Conservation (phyloP, 1,139 yeast species). For the Hyphopichia pseudoburtonii region DNA sequence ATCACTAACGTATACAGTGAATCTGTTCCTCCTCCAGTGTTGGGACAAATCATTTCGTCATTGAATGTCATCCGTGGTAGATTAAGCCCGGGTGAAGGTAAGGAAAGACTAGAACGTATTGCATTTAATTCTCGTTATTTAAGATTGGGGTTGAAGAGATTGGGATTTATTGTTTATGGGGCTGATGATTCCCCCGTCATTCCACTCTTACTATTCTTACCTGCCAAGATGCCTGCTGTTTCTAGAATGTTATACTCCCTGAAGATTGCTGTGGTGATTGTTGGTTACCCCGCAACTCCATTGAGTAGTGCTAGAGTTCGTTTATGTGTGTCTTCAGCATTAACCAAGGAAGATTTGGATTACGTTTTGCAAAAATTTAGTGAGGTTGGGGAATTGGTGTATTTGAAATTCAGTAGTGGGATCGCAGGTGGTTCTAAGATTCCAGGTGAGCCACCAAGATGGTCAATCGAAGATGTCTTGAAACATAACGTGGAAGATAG, state of each 20-base stretch:
- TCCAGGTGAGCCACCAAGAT: slow-evolving; percentile 66
- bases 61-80: slow-evolving; percentile 78
- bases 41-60: slow-evolving; percentile 84
- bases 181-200: slow-evolving; percentile 96
- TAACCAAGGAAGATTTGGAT: slow-evolving; percentile 93
- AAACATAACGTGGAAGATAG: slow-evolving; percentile 74
- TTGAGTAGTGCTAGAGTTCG: slow-evolving; percentile 87
- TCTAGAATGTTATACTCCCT: slow-evolving; percentile 76
- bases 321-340: slow-evolving; percentile 87
- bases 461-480: slow-evolving; percentile 75
- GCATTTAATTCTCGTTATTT: slow-evolving; percentile 94
- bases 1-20: slow-evolving; percentile 80
- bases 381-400: slow-evolving; percentile 76
- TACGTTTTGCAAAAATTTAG: slow-evolving; percentile 68
- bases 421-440: slow-evolving; percentile 64
- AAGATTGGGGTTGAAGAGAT: slow-evolving; percentile 82
- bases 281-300: slow-evolving; percentile 98
- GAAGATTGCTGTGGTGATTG: slow-evolving; percentile 92
- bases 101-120: slow-evolving; percentile 84
- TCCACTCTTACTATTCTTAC: slow-evolving; percentile 83
- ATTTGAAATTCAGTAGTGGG: slow-evolving; percentile 77
- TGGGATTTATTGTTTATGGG: slow-evolving; percentile 93
- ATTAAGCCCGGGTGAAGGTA: slow-evolving; percentile 89
- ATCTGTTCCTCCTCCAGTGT: slow-evolving; percentile 84
- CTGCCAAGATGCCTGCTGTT: slow-evolving; percentile 92